Conservation (phyloP, 805 yeast species). For the Pichia occidentalis region DNA sequence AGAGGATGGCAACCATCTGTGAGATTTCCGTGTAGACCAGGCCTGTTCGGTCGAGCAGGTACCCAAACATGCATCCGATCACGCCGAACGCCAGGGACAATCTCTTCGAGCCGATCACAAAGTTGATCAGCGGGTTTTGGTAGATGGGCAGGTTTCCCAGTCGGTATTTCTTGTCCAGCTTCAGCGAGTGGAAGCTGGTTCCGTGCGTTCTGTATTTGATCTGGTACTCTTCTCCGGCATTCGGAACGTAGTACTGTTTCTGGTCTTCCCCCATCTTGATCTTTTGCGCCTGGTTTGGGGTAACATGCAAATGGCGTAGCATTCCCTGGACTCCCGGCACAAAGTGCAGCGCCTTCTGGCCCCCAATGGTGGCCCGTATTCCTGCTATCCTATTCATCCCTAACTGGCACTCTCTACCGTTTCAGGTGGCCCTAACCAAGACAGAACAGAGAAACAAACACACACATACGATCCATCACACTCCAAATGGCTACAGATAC, state of each 20-base stretch:
- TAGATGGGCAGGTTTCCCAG: constrained; percentile 58
- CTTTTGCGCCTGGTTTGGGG: background rate
- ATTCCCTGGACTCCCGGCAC: too few species aligned
- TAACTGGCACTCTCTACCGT: too few species aligned
- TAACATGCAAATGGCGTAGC: constrained; percentile 3
- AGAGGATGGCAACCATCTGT: constrained; percentile 33
- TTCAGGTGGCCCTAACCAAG: too few species aligned
- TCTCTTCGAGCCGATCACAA: constrained; percentile 57
- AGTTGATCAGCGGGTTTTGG: constrained; percentile 54
- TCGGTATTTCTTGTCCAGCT: constrained; percentile 46
- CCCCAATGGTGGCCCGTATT: too few species aligned
- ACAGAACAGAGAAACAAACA: too few species aligned
- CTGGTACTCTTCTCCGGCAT: constrained; percentile 17
- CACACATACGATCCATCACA: too few species aligned
- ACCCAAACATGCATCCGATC: constrained; percentile 57
- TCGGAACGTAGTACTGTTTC: constrained; percentile 23
- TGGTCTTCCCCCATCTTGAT: constrained; percentile 29
- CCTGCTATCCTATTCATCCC: too few species aligned
- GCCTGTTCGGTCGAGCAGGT: constrained; percentile 47
- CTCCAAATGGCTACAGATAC: too few species aligned
- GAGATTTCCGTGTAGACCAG: constrained; percentile 47
- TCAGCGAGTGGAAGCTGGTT: constrained; percentile 21
- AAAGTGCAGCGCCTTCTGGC: too few species aligned
- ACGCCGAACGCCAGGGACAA: constrained; percentile 55
- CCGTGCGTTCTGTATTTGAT: constrained; percentile 28